Evolutionary conservation across 2,329 filamentous ascomycete species (phyloP), one percentile per base, ranked within the genome.

Genomic region (Fusarium albosuccineum): DNA sequence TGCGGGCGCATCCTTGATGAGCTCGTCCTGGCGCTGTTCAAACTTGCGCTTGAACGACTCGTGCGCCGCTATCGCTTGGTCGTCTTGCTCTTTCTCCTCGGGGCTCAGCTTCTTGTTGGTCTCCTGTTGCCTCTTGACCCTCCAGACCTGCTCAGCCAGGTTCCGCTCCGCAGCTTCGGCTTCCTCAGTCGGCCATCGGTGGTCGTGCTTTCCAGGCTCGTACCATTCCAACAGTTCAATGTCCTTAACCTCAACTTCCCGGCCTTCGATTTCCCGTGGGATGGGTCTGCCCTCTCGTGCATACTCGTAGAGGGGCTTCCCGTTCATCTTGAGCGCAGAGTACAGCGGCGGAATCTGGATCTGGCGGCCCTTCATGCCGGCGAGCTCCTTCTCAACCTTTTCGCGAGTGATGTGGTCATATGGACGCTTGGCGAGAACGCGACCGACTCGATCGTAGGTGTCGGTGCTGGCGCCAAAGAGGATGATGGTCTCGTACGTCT

Each of bases 271-370:
- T 77, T 97, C 91, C 57, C 91, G 85, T 0, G 96, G 96, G 14
- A 97, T 90, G 36, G 92, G 88, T 74, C 91, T 93, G 14, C 96
- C 96, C 77, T 94, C 93, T 49, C 96, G 87, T 17, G 96, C 96
- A 79, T 98, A 98, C 80, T 99, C 94, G 77, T 99, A 99, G 49
- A 97, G 85, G 34, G 93, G 92, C 83, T 97, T 97, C 3, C 96
- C 96, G 70, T 97, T 88, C 78, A 97, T 93, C 78, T 95, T 94
- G 64, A 98, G 84, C 9, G 96, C 96, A 30, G 93, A 97, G 79
- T 94, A 99, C 17, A 99, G 87, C 6, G 95, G 95, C 37, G 96
- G 96, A 70, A 92, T 90, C 82, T 99, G 96, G 82, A 92, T 90
- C 73, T 93, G 93, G 71, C 91, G 91, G 14, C 96, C 96, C 39